Conservation (phyloP, 208 protist genomes). For the Leishmania aethiopica region DNA sequence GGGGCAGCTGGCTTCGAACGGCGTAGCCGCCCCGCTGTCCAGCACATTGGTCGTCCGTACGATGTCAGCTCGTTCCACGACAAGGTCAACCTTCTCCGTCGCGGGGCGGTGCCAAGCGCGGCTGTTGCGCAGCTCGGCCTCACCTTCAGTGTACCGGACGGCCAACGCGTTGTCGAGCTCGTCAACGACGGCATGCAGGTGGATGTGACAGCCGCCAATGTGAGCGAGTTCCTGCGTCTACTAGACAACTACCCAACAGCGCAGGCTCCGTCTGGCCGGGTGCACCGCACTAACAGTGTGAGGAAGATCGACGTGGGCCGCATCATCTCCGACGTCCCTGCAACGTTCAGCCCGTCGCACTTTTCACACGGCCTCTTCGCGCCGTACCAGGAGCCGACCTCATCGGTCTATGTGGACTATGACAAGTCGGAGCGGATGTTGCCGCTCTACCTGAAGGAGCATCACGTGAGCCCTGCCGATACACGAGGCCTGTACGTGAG, state of each 20-base stretch:
- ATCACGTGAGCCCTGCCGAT: constrained; percentile 22
- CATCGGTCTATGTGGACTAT: constrained; percentile 75
- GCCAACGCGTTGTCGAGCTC: constrained; percentile 65
- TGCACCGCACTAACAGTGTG: constrained; percentile 74
- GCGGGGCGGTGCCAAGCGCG: constrained; percentile 35
- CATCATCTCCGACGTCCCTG: constrained; percentile 38
- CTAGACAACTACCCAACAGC: constrained; percentile 38
- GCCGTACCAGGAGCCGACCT: constrained; percentile 52
- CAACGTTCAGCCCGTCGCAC: constrained; percentile 80
- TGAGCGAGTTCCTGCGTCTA: constrained; percentile 67
- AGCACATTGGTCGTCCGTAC: constrained; percentile 28
- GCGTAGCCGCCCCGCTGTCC: constrained; percentile 17
- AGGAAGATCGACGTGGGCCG: constrained; percentile 52
- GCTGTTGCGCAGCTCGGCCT: constrained; percentile 62
- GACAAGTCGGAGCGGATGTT: constrained; percentile 67
- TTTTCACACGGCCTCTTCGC: constrained; percentile 79
- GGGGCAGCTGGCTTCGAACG: neutral
- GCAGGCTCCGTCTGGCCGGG: constrained; percentile 19
- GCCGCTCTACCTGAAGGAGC: constrained; percentile 53
- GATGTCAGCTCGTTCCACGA: constrained; percentile 43
- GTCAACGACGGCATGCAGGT: constrained; percentile 77
- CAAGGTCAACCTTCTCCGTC: constrained; percentile 48
- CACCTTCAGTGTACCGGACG: constrained; percentile 72
- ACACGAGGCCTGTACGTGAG: constrained; percentile 36
- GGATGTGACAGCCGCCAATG: constrained; percentile 65